Conservation (phyloP, 169 alveolate species). For the Ichthyophthirius multifiliis region DNA sequence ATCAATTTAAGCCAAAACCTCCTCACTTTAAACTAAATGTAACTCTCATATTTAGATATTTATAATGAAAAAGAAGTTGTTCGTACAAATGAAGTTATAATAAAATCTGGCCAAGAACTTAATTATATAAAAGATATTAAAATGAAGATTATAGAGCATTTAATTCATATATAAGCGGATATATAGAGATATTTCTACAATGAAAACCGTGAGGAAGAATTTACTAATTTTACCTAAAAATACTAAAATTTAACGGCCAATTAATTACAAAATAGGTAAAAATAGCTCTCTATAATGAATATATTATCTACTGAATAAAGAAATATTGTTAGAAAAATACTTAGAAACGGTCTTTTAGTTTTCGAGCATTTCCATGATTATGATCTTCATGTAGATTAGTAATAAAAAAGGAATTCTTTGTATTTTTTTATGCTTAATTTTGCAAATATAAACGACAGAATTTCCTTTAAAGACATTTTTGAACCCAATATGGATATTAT, state of each 20-base stretch:
- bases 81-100: background rate
- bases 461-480: background rate
- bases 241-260: background rate
- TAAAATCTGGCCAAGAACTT: background rate
- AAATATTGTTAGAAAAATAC: background rate
- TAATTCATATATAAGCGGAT: background rate
- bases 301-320: background rate
- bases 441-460: background rate
- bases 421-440: background rate
- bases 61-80: background rate
- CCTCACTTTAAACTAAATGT: background rate
- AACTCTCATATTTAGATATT: background rate
- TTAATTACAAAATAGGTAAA: background rate
- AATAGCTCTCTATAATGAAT: background rate
- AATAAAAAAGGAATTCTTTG: background rate
- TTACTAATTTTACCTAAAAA: background rate
- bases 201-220: slow-evolving; percentile 3
- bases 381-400: background rate
- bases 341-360: background rate
- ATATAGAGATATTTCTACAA: background rate
- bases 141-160: background rate
- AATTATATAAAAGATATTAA: background rate
- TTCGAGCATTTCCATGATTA: background rate
- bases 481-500: background rate
- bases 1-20: background rate